phyloP scores from a whole-genome alignment of 2,329 filamentous ascomycete genomes.

The Stemphylium vesicarium region DNA sequence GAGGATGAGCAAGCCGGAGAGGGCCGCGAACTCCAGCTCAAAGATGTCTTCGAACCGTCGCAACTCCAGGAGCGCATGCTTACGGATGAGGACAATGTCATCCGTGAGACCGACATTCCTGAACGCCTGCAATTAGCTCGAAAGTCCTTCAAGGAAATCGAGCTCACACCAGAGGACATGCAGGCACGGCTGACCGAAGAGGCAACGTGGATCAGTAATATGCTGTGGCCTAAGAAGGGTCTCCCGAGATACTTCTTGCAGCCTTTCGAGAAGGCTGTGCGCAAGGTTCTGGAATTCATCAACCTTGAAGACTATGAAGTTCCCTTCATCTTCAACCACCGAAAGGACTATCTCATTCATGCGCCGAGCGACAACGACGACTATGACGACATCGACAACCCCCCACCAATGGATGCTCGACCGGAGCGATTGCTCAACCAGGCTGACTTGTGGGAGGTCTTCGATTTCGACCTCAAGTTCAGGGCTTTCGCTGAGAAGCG shows the following conservation, averaged over 20 bases:
- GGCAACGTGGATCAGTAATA: conserved; percentile 86
- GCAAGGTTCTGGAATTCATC: conserved; percentile 93
- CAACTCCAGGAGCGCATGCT: conserved; percentile 93
- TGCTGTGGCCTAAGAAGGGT: conserved; percentile 87
- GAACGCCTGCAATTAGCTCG: conserved; percentile 94
- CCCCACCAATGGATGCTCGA: conserved; percentile 72
- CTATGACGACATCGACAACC: conserved; percentile 68
- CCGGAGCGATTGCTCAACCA: conserved; percentile 91
- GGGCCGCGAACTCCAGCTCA: conserved; percentile 86
- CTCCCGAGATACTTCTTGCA: conserved; percentile 73
- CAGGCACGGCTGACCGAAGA: conserved; percentile 73
- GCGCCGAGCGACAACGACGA: conserved; percentile 69
- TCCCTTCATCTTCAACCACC: conserved; percentile 96
- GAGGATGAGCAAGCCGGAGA: conserved; percentile 77
- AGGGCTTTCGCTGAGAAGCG: conserved; percentile 91
- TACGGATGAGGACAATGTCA: conserved; percentile 92
- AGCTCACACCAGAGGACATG: conserved; percentile 79
- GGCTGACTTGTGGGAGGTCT: conserved; percentile 91
- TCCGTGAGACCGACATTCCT: conserved; percentile 86
- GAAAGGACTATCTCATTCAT: conserved; percentile 96
- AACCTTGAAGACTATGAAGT: conserved; percentile 94
- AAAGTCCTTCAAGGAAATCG: conserved; percentile 82
- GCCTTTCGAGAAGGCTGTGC: conserved; percentile 86
- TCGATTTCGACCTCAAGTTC: conserved; percentile 95
- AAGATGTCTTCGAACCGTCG: conserved; percentile 97